phyloP scores from a whole-genome alignment of 139 green algal species.

The Desmodesmus armatus region DNA sequence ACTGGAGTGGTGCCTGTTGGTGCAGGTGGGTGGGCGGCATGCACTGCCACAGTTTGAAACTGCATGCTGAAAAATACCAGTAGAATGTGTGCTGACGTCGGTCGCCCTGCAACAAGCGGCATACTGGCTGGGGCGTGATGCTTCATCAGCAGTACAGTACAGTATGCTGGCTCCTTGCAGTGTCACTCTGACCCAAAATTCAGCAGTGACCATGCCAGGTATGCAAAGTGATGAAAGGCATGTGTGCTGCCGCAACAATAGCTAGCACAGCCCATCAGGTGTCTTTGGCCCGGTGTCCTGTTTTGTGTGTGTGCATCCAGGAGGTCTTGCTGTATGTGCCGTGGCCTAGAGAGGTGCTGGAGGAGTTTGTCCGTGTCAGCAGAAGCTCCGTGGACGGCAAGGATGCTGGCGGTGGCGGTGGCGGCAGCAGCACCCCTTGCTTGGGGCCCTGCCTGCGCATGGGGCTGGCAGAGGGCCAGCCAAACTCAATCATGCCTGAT shows the following conservation, averaged over 20 bases:
- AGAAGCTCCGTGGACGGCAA: too few species aligned
- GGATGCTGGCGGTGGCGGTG: background rate
- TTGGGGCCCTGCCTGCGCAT: slow-evolving; percentile 51
- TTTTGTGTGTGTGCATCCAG: background rate
- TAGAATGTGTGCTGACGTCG: background rate
- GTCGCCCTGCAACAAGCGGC: background rate
- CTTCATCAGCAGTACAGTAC: background rate
- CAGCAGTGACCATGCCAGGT: too few species aligned
- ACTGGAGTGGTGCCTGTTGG: slow-evolving; percentile 55
- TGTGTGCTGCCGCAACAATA: too few species aligned
- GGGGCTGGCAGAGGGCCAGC: slow-evolving; percentile 59
- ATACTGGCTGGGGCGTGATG: background rate
- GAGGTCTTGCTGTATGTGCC: slow-evolving; percentile 55
- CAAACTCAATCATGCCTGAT: slow-evolving; percentile 58
- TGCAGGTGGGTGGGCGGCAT: slow-evolving; percentile 13
- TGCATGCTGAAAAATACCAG: background rate
- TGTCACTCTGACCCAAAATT: too few species aligned
- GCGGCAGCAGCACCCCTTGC: background rate
- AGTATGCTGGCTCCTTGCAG: background rate
- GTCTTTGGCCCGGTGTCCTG: too few species aligned
- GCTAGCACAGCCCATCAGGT: too few species aligned
- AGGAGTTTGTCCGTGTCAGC: background rate
- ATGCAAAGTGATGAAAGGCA: too few species aligned
- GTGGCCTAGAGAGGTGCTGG: slow-evolving; percentile 47
- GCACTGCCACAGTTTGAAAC: background rate